Percentiles rank a stretch among this genome's conserved stretches.
Evolutionary conservation across 495 filamentous ascomycete genomes (phyloP).

Genomic region (Neurospora tetrasperma): DNA sequence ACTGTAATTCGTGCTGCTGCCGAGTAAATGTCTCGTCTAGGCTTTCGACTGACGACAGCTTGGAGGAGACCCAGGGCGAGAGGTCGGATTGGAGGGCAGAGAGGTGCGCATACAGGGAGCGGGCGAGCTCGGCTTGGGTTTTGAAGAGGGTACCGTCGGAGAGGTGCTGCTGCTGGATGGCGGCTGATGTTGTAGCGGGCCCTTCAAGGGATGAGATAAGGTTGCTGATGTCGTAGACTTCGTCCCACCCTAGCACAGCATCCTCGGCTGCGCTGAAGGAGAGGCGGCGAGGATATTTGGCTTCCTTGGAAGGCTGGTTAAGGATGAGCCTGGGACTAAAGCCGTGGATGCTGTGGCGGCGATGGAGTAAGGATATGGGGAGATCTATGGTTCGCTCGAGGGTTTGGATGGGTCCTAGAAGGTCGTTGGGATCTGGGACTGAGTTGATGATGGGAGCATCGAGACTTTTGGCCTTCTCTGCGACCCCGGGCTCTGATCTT

Average conservation of each 20-base stretch:
- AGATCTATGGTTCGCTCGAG: constrained; percentile 21
- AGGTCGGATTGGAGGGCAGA: constrained; percentile 39
- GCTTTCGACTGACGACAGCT: constrained; percentile 50
- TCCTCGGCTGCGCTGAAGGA: constrained; percentile 89
- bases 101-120: constrained; percentile 44
- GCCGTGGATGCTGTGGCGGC: constrained; percentile 35
- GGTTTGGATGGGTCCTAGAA: constrained; percentile 29
- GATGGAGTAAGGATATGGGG: constrained; percentile 23
- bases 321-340: background rate
- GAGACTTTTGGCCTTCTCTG: constrained; percentile 12
- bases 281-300: constrained; percentile 66
- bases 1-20: constrained; percentile 56
- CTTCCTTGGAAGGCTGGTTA: constrained; percentile 37
- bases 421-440: constrained; percentile 33
- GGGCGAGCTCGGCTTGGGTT: constrained; percentile 44
- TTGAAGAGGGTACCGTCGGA: background rate
- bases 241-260: constrained; percentile 65
- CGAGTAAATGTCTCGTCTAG: constrained; percentile 51
- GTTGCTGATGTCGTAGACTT: constrained; percentile 25
- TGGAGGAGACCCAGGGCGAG: constrained; percentile 55
- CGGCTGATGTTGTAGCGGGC: constrained; percentile 13
- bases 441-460: constrained; percentile 23
- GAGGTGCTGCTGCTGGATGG: background rate
- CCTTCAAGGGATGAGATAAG: constrained; percentile 22
- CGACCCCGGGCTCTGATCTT: constrained; percentile 4